Base-by-base conservation (phyloP, 257 asterid species). In the Scutellaria baicalensis region DNA sequence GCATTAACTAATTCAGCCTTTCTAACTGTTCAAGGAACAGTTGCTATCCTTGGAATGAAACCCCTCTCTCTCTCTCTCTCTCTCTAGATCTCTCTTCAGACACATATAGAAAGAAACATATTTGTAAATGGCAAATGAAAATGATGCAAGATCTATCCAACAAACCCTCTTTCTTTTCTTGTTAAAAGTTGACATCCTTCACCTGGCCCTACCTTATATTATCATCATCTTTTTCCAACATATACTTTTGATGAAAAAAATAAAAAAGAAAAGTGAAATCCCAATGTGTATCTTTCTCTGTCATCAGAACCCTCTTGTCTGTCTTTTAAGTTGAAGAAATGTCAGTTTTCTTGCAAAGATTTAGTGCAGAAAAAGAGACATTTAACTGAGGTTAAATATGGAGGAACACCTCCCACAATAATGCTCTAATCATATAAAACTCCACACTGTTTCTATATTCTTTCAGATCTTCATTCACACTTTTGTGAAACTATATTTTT, bases 111-210 rank as follows among this genome's bases (percentile, higher is more conserved):
- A 23, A 50, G 47, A 43, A 39, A 64, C 55, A 59, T 56, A 51
- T 38, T 54, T 69, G 48, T 7, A 76, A 73, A 7, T 54, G 82
- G 83, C 74, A 74, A 80, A 66, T n/a, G 58, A 61, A 80, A 66
- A 16, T 49, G 74, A 75, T 56, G 65, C 77, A 71, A 72, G 70
- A 78, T 75, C 77, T 63, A 72, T 55, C 64, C 55, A 57, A 70
- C 69, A 69, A 59, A 42, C 36, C 74, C 67, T 36, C 38, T 70
- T 75, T 82, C 78, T 48, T 31, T 76, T 82, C 80, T 72, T 68
- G 82, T 75, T 70, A 70, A 64, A 43, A 74, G 77, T 70, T 57
- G 49, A 48, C 69, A 77, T 66, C 80, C 38, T 23, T 35, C 68
- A 61, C 62, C 73, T 76, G 73, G 79, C 72, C 74, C 42, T 73